Percentiles rank a stretch among this genome's conserved stretches.
These are phyloP conservation scores for Sutorius australiensis DNA, from an alignment of 768 basidiomycete species.

Conservation along the genomic window DNA sequence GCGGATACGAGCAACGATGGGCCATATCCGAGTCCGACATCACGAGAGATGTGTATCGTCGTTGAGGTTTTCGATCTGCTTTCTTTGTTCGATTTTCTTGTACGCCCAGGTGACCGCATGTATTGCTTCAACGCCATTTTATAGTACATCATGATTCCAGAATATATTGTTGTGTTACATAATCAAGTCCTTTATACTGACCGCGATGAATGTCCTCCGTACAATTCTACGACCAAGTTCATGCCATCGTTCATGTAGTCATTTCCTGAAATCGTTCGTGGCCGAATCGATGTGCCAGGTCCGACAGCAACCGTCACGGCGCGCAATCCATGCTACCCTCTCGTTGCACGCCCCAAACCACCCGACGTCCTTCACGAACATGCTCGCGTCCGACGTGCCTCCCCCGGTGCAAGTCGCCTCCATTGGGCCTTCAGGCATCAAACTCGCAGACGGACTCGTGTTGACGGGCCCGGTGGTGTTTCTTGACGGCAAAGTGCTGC, in stretches of 20 bases:
- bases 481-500: constrained; percentile 76
- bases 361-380: constrained; percentile 53
- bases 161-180: not conserved
- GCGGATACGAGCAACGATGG: constrained; percentile 21
- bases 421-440: constrained; percentile 59
- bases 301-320: not conserved
- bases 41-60: constrained; percentile 11
- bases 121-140: not conserved
- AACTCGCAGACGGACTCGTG: constrained; percentile 73
- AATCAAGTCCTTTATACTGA: not conserved
- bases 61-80: constrained; percentile 4
- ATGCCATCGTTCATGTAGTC: not conserved
- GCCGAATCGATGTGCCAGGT: not conserved
- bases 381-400: constrained; percentile 65
- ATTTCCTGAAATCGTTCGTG: not conserved
- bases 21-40: constrained; percentile 23
- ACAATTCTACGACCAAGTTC: not conserved
- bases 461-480: constrained; percentile 79
- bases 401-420: constrained; percentile 71
- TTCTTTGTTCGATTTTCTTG: not conserved
- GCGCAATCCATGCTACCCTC: constrained; percentile 16
- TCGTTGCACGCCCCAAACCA: constrained; percentile 10
- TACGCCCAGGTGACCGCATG: constrained; percentile 1
- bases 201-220: constrained; percentile 8
- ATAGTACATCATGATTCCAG: no score